These are phyloP conservation scores for Phyllosticta citrichinensis DNA, from an alignment of 2,329 filamentous ascomycete species.

Conservation along the genomic window DNA sequence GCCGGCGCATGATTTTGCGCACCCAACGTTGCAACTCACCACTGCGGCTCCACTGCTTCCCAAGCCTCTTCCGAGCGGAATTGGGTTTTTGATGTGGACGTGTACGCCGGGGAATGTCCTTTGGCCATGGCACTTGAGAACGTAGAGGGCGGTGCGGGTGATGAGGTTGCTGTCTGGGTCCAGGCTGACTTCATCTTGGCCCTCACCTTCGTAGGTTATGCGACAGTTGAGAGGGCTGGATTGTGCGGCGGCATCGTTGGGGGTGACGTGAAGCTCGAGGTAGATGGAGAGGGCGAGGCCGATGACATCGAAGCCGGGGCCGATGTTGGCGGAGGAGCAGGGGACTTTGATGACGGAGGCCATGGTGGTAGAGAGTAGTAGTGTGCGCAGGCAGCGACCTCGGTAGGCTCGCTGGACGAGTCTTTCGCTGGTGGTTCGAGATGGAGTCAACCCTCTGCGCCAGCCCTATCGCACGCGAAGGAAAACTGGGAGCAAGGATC, in stretches of 20 bases:
- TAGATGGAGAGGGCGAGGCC: conserved; percentile 89
- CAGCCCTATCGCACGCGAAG: conserved; percentile 3
- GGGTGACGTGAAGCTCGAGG: conserved; percentile 76
- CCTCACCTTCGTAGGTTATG: conserved; percentile 82
- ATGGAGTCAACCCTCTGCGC: neutral
- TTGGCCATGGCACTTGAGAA: conserved; percentile 83
- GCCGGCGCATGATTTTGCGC: neutral
- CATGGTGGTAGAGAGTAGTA: neutral
- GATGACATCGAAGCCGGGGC: conserved; percentile 93
- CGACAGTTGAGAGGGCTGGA: conserved; percentile 67
- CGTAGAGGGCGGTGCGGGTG: conserved; percentile 87
- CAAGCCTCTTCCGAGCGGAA: conserved; percentile 81
- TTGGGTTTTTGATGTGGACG: conserved; percentile 91
- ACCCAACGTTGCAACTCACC: conserved; percentile 25
- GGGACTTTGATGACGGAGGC: conserved; percentile 59
- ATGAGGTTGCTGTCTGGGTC: conserved; percentile 84
- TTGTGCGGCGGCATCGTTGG: conserved; percentile 46
- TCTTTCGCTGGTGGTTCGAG: conserved; percentile 6
- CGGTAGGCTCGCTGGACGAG: conserved; percentile 3
- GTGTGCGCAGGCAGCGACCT: neutral
- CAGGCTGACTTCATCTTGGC: conserved; percentile 68
- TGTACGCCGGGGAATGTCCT: conserved; percentile 80
- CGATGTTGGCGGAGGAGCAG: conserved; percentile 95
- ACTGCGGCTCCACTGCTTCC: conserved; percentile 95
- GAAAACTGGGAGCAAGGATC: conserved; percentile 1